Conservation (phyloP, 2,329 filamentous ascomycete genomes). For the Pyrenophora tritici-repentis region DNA sequence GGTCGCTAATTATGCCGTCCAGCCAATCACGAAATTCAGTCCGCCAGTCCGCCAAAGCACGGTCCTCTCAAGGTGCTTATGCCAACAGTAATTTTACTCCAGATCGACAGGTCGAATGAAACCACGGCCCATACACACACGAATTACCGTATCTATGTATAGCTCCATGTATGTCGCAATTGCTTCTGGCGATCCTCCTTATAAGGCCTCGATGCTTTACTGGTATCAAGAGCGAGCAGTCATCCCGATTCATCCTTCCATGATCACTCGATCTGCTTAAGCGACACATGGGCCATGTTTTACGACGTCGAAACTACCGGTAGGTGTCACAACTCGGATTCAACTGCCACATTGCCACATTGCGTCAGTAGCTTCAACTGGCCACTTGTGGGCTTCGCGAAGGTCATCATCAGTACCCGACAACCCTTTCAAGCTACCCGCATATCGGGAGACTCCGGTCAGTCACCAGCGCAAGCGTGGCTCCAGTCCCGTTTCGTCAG, state of each 20-base stretch:
- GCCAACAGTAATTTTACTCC: not conserved
- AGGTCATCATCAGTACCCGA: not conserved
- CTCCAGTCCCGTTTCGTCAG: constrained; percentile 7
- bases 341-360: not conserved
- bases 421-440: not conserved
- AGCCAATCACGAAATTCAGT: constrained; percentile 4
- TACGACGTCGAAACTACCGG: too few species aligned
- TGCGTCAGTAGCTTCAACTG: constrained; percentile 5
- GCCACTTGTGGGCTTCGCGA: not conserved
- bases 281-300: too few species aligned
- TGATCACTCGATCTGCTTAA: not conserved
- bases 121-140: not conserved
- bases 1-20: not conserved
- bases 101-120: not conserved
- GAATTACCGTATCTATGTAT: not conserved
- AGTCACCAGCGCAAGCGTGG: constrained; percentile 1
- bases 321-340: not conserved
- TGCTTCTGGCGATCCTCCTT: constrained; percentile 3
- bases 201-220: constrained; percentile 5
- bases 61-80: not conserved
- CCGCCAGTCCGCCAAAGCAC: constrained; percentile 9
- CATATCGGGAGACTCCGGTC: not conserved
- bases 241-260: not conserved
- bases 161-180: not conserved
- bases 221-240: constrained; percentile 11